These are phyloP conservation scores for Pichia kluyveri DNA, from an alignment of 805 yeast genomes.

Conservation along the genomic window DNA sequence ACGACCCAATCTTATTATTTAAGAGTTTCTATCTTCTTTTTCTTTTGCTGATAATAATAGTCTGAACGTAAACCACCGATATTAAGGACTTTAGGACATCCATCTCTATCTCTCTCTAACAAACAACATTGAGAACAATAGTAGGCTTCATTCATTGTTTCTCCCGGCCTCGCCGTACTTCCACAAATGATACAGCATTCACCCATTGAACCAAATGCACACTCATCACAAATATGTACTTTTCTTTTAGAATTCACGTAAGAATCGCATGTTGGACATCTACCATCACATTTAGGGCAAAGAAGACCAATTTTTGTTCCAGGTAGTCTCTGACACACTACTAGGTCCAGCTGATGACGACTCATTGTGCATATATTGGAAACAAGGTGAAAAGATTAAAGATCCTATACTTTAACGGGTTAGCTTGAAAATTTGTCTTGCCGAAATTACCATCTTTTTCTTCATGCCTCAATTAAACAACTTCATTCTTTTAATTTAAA, in stretches of 20 bases:
- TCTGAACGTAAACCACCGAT: conserved; percentile 72
- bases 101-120: conserved; percentile 76
- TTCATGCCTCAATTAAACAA: too few species aligned
- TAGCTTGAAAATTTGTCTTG: too few species aligned
- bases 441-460: too few species aligned
- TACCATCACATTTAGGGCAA: conserved; percentile 84
- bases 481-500: too few species aligned
- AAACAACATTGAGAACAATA: conserved; percentile 82
- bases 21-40: conserved; percentile 6
- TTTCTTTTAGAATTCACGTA: conserved; percentile 58
- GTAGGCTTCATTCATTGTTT: conserved; percentile 48
- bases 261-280: conserved; percentile 87
- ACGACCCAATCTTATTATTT: neutral
- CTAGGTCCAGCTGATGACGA: conserved; percentile 78
- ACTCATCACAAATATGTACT: conserved; percentile 76
- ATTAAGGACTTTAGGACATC: conserved; percentile 81
- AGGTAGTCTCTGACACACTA: conserved; percentile 78
- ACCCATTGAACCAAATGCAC: conserved; percentile 61
- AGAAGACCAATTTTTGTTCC: conserved; percentile 64
- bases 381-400: too few species aligned
- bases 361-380: too few species aligned
- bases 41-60: conserved; percentile 49
- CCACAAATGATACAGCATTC: conserved; percentile 78
- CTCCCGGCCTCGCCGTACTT: conserved; percentile 34
- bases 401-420: too few species aligned